phyloP scores from a whole-genome alignment of 495 filamentous ascomycete genomes.

The Lophiotrema nucula region DNA sequence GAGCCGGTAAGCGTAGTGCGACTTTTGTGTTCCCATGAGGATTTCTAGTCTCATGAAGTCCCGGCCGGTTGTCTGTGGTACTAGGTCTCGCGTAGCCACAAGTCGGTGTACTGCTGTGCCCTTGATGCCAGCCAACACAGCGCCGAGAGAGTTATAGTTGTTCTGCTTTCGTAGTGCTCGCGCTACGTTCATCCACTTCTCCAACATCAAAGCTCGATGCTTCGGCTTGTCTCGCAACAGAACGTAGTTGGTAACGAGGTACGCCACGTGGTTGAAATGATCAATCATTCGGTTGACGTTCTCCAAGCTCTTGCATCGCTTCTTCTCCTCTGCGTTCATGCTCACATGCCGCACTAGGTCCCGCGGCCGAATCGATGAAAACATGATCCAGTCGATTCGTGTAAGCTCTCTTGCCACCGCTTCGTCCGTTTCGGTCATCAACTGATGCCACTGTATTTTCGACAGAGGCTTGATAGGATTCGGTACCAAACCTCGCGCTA shows the following conservation, averaged over 20 bases:
- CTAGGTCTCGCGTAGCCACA: conserved; percentile 72
- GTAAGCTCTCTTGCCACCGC: conserved; percentile 89
- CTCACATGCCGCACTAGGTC: conserved; percentile 91
- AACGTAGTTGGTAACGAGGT: conserved; percentile 87
- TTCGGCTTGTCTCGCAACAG: conserved; percentile 94
- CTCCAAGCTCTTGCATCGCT: conserved; percentile 73
- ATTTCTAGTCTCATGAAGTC: conserved; percentile 86
- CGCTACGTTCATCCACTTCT: conserved; percentile 81
- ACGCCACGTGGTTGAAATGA: conserved; percentile 94
- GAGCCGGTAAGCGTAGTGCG: conserved; percentile 88
- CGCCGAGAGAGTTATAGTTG: conserved; percentile 94
- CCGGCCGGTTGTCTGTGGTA: conserved; percentile 66
- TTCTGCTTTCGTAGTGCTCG: conserved; percentile 84
- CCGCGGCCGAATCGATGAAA: conserved; percentile 90
- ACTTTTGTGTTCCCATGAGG: conserved; percentile 87
- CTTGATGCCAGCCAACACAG: conserved; percentile 90
- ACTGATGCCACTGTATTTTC: conserved; percentile 77
- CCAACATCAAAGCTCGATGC: conserved; percentile 82
- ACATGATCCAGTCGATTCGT: conserved; percentile 95
- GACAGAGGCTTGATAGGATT: conserved; percentile 58
- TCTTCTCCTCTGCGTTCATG: conserved; percentile 66
- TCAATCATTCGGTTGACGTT: conserved; percentile 91
- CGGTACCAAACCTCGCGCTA: conserved; percentile 66
- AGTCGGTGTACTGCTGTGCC: conserved; percentile 85
- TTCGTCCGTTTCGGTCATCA: conserved; percentile 77